Conservation (phyloP, 768 basidiomycete genomes). For the Russula olivacea region DNA sequence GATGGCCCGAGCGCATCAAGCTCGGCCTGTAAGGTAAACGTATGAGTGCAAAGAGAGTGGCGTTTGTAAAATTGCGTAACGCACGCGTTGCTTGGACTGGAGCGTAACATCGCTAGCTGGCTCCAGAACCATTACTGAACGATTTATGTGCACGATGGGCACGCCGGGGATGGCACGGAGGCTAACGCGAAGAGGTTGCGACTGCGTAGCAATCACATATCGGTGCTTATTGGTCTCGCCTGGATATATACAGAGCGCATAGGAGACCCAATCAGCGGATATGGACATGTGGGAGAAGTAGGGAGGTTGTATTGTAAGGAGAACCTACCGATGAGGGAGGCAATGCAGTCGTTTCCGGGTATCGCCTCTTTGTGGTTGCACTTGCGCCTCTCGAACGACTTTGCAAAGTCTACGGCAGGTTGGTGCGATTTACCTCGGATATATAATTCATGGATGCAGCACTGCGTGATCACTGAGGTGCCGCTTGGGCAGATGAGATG, state of each 20-base stretch:
- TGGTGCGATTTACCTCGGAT: conserved; percentile 71
- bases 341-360: conserved; percentile 75
- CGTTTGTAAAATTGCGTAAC: conserved; percentile 24
- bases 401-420: conserved; percentile 79
- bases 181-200: conserved; percentile 57
- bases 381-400: conserved; percentile 86
- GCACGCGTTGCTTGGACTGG: conserved; percentile 55
- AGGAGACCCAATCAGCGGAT: neutral
- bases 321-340: conserved; percentile 68
- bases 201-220: conserved; percentile 86
- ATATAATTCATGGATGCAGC: conserved; percentile 92
- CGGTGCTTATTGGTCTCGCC: conserved; percentile 86
- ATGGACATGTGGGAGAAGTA: neutral
- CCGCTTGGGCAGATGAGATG: conserved; percentile 35
- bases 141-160: conserved; percentile 87
- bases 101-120: conserved; percentile 80
- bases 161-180: conserved; percentile 76
- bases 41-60: neutral
- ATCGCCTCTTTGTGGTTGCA: conserved; percentile 94
- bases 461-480: conserved; percentile 94
- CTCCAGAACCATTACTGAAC: conserved; percentile 89
- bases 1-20: conserved; percentile 51
- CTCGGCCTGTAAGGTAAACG: conserved; percentile 46
- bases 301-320: neutral
- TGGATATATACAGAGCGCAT: conserved; percentile 28